phyloP scores from a whole-genome alignment of 2,329 filamentous ascomycete species.

The Xylariaceae sp. region DNA sequence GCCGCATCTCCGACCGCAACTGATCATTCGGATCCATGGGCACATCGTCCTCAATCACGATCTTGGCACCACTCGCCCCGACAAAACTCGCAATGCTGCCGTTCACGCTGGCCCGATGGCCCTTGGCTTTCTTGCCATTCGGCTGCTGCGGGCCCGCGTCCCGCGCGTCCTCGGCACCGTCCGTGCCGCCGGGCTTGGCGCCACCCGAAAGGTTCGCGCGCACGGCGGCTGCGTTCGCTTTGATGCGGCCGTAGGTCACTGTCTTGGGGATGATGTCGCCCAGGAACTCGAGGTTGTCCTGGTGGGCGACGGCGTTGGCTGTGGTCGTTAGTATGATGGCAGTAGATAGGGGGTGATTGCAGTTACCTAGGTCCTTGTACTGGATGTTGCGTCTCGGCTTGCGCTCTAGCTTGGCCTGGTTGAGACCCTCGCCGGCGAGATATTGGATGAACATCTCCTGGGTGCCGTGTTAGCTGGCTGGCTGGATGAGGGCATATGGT shows the following conservation, averaged over 20 bases:
- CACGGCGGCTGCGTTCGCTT: conserved; percentile 52
- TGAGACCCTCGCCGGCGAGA: conserved; percentile 76
- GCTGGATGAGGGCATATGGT: neutral
- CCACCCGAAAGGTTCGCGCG: conserved; percentile 44
- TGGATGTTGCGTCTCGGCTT: conserved; percentile 93
- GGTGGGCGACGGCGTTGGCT: conserved; percentile 80
- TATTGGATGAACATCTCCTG: conserved; percentile 96
- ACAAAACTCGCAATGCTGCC: conserved; percentile 25
- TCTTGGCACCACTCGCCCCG: conserved; percentile 20
- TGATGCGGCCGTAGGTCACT: conserved; percentile 71
- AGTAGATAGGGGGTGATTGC: neutral
- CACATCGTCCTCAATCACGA: conserved; percentile 30
- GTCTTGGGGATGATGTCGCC: conserved; percentile 87
- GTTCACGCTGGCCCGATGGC: conserved; percentile 20
- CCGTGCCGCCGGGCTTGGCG: conserved; percentile 22
- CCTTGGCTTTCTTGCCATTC: conserved; percentile 38
- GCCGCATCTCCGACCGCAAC: conserved; percentile 51
- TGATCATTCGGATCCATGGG: conserved; percentile 45
- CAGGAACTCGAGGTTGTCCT: conserved; percentile 93
- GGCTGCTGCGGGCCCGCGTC: conserved; percentile 26
- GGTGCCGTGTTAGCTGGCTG: neutral
- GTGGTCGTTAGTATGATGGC: conserved; percentile 12
- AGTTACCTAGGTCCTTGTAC: conserved; percentile 81
- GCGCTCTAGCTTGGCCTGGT: conserved; percentile 81
- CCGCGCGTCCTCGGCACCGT: conserved; percentile 13